Percentiles rank a stretch among this genome's conserved stretches.
These are phyloP conservation scores for Grifola frondosa DNA, from an alignment of 1,284 basidiomycete species.

Conservation along the genomic window DNA sequence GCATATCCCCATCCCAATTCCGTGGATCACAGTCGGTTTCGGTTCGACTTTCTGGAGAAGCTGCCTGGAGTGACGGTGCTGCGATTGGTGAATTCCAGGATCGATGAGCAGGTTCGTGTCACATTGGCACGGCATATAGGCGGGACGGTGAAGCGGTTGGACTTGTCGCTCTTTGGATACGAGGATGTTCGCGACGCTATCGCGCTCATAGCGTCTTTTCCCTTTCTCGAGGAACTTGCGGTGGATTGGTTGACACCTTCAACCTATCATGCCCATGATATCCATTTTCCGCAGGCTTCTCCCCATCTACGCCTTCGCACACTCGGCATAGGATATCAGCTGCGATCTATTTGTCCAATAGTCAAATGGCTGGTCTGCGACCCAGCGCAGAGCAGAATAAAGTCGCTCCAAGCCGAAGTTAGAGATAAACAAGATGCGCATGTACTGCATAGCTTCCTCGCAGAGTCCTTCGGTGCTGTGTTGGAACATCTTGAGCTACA, in stretches of 20 bases:
- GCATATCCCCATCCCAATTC: background rate
- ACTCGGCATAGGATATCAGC: background rate
- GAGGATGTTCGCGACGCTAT: too few species aligned
- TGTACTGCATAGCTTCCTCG: conserved; percentile 1
- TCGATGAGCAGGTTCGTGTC: too few species aligned
- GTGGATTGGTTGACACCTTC: background rate
- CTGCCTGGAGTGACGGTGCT: background rate
- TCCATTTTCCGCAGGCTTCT: background rate
- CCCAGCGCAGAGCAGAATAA: background rate
- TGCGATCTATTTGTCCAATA: background rate
- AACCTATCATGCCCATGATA: too few species aligned
- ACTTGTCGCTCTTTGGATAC: too few species aligned
- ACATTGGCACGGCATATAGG: too few species aligned
- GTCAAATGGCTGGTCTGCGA: background rate
- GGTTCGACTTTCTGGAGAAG: background rate
- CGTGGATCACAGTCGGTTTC: background rate
- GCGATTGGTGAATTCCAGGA: background rate
- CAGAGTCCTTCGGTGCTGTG: background rate
- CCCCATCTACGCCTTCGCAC: conserved; percentile 1
- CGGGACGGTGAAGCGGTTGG: too few species aligned
- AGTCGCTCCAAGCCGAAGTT: conserved; percentile 1
- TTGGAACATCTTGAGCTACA: conserved; percentile 7
- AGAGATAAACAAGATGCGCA: background rate
- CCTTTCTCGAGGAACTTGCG: conserved; percentile 2
- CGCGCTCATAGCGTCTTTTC: background rate